A percentile compares a stretch with the other conserved stretches of the same genome.
phyloP scores from a whole-genome alignment of 352 stramenopile genomes.

The Phytophthora palmivora region DNA sequence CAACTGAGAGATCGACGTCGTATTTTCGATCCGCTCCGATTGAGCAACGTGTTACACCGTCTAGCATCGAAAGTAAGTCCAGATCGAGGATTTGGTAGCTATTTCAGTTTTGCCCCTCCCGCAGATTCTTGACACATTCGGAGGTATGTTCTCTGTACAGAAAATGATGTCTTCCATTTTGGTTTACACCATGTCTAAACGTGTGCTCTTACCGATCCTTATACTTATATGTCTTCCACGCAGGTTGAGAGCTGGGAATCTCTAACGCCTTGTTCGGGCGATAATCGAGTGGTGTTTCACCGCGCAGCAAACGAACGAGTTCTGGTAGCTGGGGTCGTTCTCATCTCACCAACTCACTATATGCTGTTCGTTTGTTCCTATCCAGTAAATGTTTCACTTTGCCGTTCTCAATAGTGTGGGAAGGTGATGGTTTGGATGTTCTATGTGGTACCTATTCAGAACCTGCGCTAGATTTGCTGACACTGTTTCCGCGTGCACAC shows the following conservation, averaged over 20 bases:
- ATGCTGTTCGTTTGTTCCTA: not conserved
- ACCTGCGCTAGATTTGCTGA: too few species aligned
- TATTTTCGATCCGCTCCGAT: constrained; percentile 24
- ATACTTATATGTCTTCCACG: too few species aligned
- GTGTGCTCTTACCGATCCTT: too few species aligned
- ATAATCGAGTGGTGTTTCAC: constrained; percentile 4
- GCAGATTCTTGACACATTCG: constrained; percentile 25
- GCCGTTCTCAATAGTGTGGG: too few species aligned
- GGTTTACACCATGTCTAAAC: constrained; percentile 6
- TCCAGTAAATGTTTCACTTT: not conserved
- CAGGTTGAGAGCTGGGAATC: not conserved
- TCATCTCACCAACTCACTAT: constrained; percentile 14
- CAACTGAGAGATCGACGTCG: not conserved
- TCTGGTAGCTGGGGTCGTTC: constrained; percentile 4
- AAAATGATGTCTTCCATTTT: constrained; percentile 4
- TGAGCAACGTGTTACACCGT: constrained; percentile 16
- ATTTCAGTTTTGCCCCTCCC: constrained; percentile 12
- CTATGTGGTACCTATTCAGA: too few species aligned
- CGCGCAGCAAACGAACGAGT: constrained; percentile 17
- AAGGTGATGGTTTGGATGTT: not conserved
- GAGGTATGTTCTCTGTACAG: not conserved
- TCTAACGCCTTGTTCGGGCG: constrained; percentile 17
- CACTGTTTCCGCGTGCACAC: too few species aligned
- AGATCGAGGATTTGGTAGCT: constrained; percentile 23
- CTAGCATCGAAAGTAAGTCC: not conserved